These are phyloP conservation scores for Ascochyta rabiei DNA, from an alignment of 2,329 filamentous ascomycete species.

Conservation along the genomic window DNA sequence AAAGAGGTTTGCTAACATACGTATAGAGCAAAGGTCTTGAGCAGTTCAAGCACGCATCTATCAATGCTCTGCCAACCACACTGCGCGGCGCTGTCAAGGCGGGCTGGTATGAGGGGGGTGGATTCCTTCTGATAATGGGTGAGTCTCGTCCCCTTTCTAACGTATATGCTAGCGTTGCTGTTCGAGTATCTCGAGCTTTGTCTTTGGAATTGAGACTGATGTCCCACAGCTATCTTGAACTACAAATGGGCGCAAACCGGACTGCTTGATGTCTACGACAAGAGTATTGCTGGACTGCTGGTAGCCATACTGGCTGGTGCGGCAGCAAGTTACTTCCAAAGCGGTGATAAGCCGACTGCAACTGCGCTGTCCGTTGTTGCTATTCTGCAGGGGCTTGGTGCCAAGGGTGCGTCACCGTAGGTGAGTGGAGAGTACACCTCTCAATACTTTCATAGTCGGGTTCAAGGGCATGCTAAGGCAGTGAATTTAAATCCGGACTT, in stretches of 20 bases:
- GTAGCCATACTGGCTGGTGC: conserved; percentile 33
- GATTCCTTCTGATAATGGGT: conserved; percentile 45
- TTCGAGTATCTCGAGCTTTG: background rate
- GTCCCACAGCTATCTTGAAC: conserved; percentile 38
- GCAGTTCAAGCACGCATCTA: conserved; percentile 42
- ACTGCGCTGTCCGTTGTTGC: conserved; percentile 28
- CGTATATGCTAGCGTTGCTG: background rate
- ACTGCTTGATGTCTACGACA: conserved; percentile 41
- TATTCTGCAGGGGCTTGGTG: conserved; percentile 35
- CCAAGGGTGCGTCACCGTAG: conserved; percentile 10
- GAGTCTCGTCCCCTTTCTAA: conserved; percentile 6
- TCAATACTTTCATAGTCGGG: background rate
- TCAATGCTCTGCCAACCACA: conserved; percentile 34
- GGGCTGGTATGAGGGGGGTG: conserved; percentile 47
- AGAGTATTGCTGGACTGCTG: conserved; percentile 38
- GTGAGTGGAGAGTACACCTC: background rate
- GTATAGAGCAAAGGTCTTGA: conserved; percentile 41
- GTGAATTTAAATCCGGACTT: background rate
- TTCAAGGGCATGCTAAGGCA: background rate
- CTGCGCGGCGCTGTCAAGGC: conserved; percentile 41
- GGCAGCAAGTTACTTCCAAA: conserved; percentile 29
- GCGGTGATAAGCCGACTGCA: conserved; percentile 36
- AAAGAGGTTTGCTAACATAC: background rate
- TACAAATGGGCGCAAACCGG: conserved; percentile 44
- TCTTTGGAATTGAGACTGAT: background rate